Conservation (phyloP, 176 grass and related monocot genomes). For the Avena eriantha region DNA sequence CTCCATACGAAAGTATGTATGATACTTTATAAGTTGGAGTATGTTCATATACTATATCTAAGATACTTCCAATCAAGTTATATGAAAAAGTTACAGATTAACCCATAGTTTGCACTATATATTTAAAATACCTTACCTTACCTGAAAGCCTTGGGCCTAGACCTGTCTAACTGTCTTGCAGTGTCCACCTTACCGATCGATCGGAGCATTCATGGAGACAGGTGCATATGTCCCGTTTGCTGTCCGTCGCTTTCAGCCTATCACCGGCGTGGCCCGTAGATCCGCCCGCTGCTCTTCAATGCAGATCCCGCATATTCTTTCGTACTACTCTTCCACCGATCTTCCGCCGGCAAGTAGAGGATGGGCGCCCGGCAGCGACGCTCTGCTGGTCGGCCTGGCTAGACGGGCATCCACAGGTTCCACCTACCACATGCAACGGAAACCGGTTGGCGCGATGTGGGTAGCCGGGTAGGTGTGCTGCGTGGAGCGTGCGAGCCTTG, state of each 20-base stretch:
- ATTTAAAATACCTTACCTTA: too few relatives aligned
- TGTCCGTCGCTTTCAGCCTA: not conserved
- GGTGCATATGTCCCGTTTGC: not conserved
- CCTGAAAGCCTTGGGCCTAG: not conserved
- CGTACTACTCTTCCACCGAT: not conserved
- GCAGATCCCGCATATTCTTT: not conserved
- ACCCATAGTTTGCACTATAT: too few relatives aligned
- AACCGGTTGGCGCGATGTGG: not conserved
- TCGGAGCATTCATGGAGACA: not conserved
- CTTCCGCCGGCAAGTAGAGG: not conserved
- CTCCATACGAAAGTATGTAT: too few relatives aligned
- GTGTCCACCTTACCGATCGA: not conserved
- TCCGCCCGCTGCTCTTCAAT: not conserved
- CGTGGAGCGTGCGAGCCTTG: not conserved
- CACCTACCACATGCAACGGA: constrained; percentile 33
- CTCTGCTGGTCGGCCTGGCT: not conserved
- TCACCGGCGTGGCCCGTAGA: constrained; percentile 3
- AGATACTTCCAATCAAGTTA: too few relatives aligned
- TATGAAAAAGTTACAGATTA: too few relatives aligned
- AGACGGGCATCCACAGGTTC: constrained; percentile 42
- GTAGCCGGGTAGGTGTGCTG: not conserved
- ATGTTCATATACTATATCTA: too few relatives aligned
- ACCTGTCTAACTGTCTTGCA: not conserved
- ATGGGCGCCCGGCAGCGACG: not conserved
- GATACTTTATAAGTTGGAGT: too few relatives aligned